Evolutionary conservation across 176 grass and related monocot species (phyloP).

Genomic region (Cymbopogon citratus): DNA sequence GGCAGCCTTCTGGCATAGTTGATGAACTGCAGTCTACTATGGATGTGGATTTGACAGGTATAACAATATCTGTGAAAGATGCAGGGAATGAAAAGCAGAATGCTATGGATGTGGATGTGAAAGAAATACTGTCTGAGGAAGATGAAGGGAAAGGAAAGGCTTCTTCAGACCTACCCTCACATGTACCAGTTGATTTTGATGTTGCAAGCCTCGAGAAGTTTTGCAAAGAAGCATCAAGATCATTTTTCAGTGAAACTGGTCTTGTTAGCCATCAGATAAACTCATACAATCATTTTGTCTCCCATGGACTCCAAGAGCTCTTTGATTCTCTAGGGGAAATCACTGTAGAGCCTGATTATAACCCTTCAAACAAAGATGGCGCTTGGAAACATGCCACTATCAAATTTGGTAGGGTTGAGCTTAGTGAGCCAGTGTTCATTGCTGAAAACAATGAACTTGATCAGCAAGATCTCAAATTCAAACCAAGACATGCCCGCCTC

Average conservation of each 20-base stretch:
- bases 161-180: background rate
- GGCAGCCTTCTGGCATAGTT: background rate
- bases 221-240: slow-evolving; percentile 57
- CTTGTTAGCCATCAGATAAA: slow-evolving; percentile 71
- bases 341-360: slow-evolving; percentile 58
- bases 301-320: slow-evolving; percentile 63
- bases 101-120: slow-evolving; percentile 20
- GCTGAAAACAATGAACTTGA: slow-evolving; percentile 27
- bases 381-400: slow-evolving; percentile 55
- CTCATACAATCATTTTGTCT: slow-evolving; percentile 74
- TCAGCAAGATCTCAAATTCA: slow-evolving; percentile 42
- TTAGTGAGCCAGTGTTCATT: slow-evolving; percentile 46
- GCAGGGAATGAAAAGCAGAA: too few relatives aligned
- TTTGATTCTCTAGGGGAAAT: slow-evolving; percentile 65
- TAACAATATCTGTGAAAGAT: too few relatives aligned
- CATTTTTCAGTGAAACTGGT: slow-evolving; percentile 56
- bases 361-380: slow-evolving; percentile 59
- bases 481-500: slow-evolving; percentile 69
- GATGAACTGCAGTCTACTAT: slow-evolving; percentile 11
- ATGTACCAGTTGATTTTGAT: slow-evolving; percentile 20
- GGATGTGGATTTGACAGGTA: slow-evolving; percentile 20
- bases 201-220: slow-evolving; percentile 56
- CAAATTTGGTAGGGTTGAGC: slow-evolving; percentile 58
- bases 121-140: background rate
- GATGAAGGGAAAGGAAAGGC: slow-evolving; percentile 23